These are phyloP conservation scores for Sarocladium kiliense DNA, from an alignment of 2,329 filamentous ascomycete genomes.

Conservation along the genomic window DNA sequence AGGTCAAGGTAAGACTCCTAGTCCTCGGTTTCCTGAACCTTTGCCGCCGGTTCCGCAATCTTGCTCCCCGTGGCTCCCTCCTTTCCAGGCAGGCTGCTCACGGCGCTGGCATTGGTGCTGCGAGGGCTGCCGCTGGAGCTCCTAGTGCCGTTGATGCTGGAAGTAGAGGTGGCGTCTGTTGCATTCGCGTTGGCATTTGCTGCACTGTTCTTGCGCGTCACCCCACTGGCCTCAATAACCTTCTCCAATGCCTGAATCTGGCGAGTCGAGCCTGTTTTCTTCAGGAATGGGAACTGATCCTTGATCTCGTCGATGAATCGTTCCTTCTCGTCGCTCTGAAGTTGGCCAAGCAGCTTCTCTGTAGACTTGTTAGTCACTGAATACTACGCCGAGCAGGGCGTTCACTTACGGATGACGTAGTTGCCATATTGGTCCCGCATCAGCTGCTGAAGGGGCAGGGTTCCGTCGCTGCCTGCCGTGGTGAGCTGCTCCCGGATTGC, in stretches of 20 bases:
- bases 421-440: conserved; percentile 93
- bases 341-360: conserved; percentile 74
- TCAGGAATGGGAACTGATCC: conserved; percentile 55
- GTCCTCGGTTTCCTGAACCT: conserved; percentile 4
- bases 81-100: not conserved
- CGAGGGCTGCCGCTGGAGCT: conserved; percentile 7
- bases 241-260: conserved; percentile 42
- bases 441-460: conserved; percentile 65
- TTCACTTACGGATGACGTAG: conserved; percentile 83
- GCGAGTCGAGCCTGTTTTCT: conserved; percentile 60
- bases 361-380: conserved; percentile 21
- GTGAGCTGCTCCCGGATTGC: conserved; percentile 63
- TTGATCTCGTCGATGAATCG: conserved; percentile 59
- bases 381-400: conserved; percentile 19
- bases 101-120: conserved; percentile 1
- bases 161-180: not conserved
- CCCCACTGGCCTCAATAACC: conserved; percentile 12
- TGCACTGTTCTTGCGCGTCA: conserved; percentile 18
- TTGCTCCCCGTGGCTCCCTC: not conserved
- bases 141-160: not conserved
- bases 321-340: conserved; percentile 55
- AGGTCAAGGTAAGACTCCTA: conserved; percentile 10
- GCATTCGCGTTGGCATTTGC: conserved; percentile 21
- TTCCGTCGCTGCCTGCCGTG: conserved; percentile 56
- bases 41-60: not conserved